These are phyloP conservation scores for Wilcoxina mikolae DNA, from an alignment of 495 filamentous ascomycete species.

Conservation along the genomic window DNA sequence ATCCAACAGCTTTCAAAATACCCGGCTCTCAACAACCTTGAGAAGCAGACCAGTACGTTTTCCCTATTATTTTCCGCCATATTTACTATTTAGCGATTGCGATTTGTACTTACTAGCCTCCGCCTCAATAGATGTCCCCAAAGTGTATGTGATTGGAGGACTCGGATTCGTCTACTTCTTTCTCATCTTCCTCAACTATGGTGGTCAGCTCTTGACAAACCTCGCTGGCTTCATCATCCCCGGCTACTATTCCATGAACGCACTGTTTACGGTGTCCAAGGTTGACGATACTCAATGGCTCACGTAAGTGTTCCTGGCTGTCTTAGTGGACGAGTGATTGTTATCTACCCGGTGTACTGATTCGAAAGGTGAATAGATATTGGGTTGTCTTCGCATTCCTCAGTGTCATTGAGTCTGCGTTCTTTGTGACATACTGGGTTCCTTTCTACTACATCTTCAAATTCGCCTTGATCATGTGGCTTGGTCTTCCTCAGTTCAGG, in stretches of 20 bases:
- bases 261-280: constrained; percentile 68
- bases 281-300: constrained; percentile 84
- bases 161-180: constrained; percentile 80
- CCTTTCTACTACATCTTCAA: constrained; percentile 99
- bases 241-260: constrained; percentile 86
- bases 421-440: constrained; percentile 98
- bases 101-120: not conserved
- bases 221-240: constrained; percentile 86
- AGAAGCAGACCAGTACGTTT: constrained; percentile 63
- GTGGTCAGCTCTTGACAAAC: constrained; percentile 91
- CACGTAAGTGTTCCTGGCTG: constrained; percentile 35
- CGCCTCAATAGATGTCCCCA: constrained; percentile 45
- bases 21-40: constrained; percentile 83
- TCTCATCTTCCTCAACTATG: constrained; percentile 98
- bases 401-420: constrained; percentile 79
- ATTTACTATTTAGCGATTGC: not conserved
- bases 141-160: constrained; percentile 89
- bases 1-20: constrained; percentile 77
- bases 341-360: not conserved
- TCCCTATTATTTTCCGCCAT: not conserved
- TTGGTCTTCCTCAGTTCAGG: constrained; percentile 85
- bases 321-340: not conserved
- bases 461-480: constrained; percentile 91
- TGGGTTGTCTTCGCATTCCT: constrained; percentile 94
- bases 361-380: constrained; percentile 37